Evolutionary conservation across 2,329 filamentous ascomycete genomes (phyloP), one percentile per base, ranked within the genome.

Genomic region (Exophiala sideris): DNA sequence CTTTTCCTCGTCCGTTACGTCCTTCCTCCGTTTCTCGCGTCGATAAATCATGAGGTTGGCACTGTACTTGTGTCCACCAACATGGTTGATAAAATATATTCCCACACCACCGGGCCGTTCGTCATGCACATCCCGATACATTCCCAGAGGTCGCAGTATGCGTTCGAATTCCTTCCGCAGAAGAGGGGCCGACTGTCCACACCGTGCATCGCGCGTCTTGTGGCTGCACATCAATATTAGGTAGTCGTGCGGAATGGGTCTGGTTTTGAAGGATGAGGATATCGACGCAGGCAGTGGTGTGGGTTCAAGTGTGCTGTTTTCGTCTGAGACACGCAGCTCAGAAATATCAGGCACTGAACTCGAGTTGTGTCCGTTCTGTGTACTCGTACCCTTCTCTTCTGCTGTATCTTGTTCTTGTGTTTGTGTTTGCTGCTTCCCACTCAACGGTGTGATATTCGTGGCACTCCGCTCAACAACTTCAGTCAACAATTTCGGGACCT

Each of bases 21-120:
- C 73, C 71, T 40, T 70, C 68, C 12, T 71, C 69, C 45, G 69
- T 58, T 69, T 71, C 6, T 78, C 76, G 14, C 81, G 79, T 8
- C 94, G 82, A 70, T 99, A 97, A 1, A 99, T 79, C 76, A 99
- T 88, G 64, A 97, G 84, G 66, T 99, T 99, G 24, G 94, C 94
- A 44, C 86, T 85, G 73, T 95, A 97, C 75, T 96, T 96, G 76
- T 99, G 94, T 0, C 94, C 94, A 24, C 94, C 94, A 2, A 96
- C 91, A 67, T 99, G 94, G 62, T 85, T 92, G 67, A 97, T 95
- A 68, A 96, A 97, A 52, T 61, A 61, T 61, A 99, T 89, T 0
- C 90, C 92, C 5, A 96, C 92, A 10, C 94, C 94, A 9, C 92
- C 92, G 0, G 91, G 90, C 54, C 94, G 77, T 70, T 91, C 85